Evolutionary conservation across 192 early-diverging fungal genomes (phyloP).

Genomic region (Gigaspora rosea): DNA sequence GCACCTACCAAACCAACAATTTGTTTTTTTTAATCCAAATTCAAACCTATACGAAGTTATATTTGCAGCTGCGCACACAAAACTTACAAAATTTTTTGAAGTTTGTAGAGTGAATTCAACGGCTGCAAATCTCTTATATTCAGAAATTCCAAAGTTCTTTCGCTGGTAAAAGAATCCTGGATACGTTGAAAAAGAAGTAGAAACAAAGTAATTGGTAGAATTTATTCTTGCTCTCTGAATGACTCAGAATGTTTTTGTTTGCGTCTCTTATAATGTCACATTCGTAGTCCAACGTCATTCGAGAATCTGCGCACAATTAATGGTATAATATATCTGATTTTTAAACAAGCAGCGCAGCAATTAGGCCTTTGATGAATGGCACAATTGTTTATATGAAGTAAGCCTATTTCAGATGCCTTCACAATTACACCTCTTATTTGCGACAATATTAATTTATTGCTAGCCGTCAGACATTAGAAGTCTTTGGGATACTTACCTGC

Average conservation of each 20-base stretch:
- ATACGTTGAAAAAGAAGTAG: background rate
- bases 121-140: slow-evolving; percentile 22
- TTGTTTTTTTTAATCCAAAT: slow-evolving; percentile 7
- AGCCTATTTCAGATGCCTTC: background rate
- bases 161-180: background rate
- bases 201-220: background rate
- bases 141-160: slow-evolving; percentile 17
- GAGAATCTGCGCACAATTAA: slow-evolving; percentile 26
- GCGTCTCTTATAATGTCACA: slow-evolving; percentile 10
- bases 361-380: slow-evolving; percentile 28
- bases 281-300: slow-evolving; percentile 28
- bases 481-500: background rate
- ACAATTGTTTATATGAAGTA: slow-evolving; percentile 6
- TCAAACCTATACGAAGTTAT: background rate
- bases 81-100: slow-evolving; percentile 23
- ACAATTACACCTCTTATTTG: slow-evolving; percentile 30
- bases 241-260: slow-evolving; percentile 35
- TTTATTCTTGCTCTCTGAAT: slow-evolving; percentile 10
- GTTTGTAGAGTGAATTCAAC: background rate
- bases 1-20: slow-evolving; percentile 29
- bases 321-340: slow-evolving; percentile 22
- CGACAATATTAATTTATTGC: slow-evolving; percentile 23
- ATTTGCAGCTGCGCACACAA: background rate
- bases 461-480: background rate
- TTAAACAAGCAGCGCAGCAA: slow-evolving; percentile 18